A percentile compares a stretch with the other conserved stretches of the same genome.
Evolutionary conservation across 257 asterid genomes (phyloP).

Genomic region (Solanum etuberosum): DNA sequence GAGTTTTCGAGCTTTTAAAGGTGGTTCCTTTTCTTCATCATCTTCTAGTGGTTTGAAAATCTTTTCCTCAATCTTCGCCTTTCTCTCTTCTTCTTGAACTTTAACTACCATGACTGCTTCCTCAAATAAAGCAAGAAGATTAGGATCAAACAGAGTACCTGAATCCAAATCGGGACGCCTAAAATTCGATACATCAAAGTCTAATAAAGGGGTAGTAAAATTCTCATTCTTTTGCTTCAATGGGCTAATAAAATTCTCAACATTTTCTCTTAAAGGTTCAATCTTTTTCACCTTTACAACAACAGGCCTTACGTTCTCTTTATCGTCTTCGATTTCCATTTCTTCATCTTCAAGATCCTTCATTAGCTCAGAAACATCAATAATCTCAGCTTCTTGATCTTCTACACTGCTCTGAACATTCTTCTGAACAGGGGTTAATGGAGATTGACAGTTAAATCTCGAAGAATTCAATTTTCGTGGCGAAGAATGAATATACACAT

Average conservation of each 20-base stretch:
- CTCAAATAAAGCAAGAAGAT: conserved; percentile 60
- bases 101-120: conserved; percentile 54
- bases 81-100: conserved; percentile 47
- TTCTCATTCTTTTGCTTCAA: conserved; percentile 13
- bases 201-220: conserved; percentile 2
- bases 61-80: conserved; percentile 15
- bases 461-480: conserved; percentile 15
- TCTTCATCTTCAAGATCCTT: conserved; percentile 60
- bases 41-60: conserved; percentile 13
- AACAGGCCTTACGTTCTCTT: conserved; percentile 48
- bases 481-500: conserved; percentile 34
- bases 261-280: background rate
- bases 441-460: conserved; percentile 17
- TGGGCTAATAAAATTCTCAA: background rate
- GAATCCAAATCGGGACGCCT: conserved; percentile 62
- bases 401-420: background rate
- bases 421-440: conserved; percentile 17
- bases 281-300: background rate
- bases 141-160: conserved; percentile 54
- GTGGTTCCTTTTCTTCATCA: conserved; percentile 25
- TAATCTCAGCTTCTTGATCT: conserved; percentile 40
- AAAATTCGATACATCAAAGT: conserved; percentile 29
- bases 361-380: conserved; percentile 63
- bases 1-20: conserved; percentile 29
- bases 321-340: conserved; percentile 24